Evolutionary conservation across 768 basidiomycete genomes (phyloP).

Genomic region (Boletus tomentosulus): DNA sequence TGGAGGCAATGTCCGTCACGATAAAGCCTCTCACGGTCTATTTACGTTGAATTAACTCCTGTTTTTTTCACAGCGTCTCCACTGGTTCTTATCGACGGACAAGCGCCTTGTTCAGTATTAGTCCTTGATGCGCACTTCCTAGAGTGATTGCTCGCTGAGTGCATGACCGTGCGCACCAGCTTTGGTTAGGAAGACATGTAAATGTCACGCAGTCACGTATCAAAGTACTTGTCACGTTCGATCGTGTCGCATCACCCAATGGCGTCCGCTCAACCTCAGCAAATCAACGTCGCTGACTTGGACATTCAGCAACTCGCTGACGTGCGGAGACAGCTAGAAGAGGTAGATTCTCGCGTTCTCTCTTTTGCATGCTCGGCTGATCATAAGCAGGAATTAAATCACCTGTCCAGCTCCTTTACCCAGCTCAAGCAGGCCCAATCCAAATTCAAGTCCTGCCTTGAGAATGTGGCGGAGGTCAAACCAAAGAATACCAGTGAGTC

Average conservation of each 20-base stretch:
- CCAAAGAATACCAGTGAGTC: constrained; percentile 57
- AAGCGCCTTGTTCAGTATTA: too few relatives aligned
- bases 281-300: constrained; percentile 78
- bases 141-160: neutral
- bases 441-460: constrained; percentile 86
- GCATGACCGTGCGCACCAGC: too few relatives aligned
- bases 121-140: neutral
- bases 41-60: neutral
- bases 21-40: constrained; percentile 25
- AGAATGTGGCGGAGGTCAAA: constrained; percentile 73
- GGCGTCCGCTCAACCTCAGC: constrained; percentile 51
- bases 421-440: constrained; percentile 91
- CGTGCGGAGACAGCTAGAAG: constrained; percentile 88
- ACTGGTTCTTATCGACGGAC: too few relatives aligned
- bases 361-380: neutral
- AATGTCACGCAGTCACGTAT: constrained; percentile 5
- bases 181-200: too few relatives aligned
- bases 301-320: constrained; percentile 84
- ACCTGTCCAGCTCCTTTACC: constrained; percentile 86
- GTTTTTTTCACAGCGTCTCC: too few relatives aligned
- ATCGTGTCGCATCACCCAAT: constrained; percentile 13
- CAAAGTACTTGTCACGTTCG: neutral
- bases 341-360: constrained; percentile 43
- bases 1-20: constrained; percentile 19
- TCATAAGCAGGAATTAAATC: constrained; percentile 73